phyloP scores from a whole-genome alignment of 352 stramenopile genomes.

The Phytophthora idaei region DNA sequence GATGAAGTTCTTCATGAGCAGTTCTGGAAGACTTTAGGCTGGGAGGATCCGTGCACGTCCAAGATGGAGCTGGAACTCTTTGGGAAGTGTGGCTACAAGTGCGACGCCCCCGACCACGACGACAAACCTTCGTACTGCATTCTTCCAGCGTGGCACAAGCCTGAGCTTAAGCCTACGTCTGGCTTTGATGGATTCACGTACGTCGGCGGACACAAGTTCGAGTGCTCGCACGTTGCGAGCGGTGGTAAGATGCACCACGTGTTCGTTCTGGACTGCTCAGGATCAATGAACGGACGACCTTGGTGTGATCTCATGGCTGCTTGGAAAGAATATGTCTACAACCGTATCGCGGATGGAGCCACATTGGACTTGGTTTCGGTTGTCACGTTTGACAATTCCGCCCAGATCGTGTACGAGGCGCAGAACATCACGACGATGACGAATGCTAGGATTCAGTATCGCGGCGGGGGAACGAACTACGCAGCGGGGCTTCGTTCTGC shows the following conservation, averaged over 20 bases:
- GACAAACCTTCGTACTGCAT: slow-evolving; percentile 65
- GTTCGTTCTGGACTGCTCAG: slow-evolving; percentile 82
- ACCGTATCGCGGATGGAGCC: slow-evolving; percentile 59
- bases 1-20: slow-evolving; percentile 80
- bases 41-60: slow-evolving; percentile 73
- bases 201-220: slow-evolving; percentile 72
- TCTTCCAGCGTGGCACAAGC: slow-evolving; percentile 68
- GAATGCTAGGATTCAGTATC: slow-evolving; percentile 34
- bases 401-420: slow-evolving; percentile 56
- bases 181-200: slow-evolving; percentile 58
- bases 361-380: slow-evolving; percentile 74
- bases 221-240: slow-evolving; percentile 63
- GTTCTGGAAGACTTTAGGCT: slow-evolving; percentile 63
- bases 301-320: slow-evolving; percentile 67
- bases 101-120: slow-evolving; percentile 69
- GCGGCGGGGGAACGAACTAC: slow-evolving; percentile 60
- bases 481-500: slow-evolving; percentile 53
- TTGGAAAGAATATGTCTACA: slow-evolving; percentile 69
- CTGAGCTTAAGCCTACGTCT: slow-evolving; percentile 27
- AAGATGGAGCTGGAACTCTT: slow-evolving; percentile 66
- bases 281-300: slow-evolving; percentile 68
- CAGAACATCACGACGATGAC: slow-evolving; percentile 54
- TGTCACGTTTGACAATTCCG: slow-evolving; percentile 63
- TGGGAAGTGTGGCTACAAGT: slow-evolving; percentile 74
- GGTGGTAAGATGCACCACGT: slow-evolving; percentile 73